Evolutionary conservation across 2,329 filamentous ascomycete genomes (phyloP).

Genomic region (Boeremia exigua): DNA sequence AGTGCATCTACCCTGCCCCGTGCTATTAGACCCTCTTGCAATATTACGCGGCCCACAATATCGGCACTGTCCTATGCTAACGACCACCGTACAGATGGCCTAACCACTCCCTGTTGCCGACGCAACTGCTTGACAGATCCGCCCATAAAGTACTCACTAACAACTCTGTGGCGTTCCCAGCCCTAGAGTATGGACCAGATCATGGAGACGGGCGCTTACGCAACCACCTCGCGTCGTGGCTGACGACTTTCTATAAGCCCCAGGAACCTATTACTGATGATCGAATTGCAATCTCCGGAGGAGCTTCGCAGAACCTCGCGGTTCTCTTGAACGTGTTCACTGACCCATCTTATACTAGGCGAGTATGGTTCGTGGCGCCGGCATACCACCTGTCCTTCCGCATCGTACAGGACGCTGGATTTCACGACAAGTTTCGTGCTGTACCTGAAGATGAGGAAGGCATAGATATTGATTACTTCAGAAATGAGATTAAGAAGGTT

Average conservation of each 20-base stretch:
- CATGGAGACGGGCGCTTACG: constrained; percentile 65
- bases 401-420: constrained; percentile 83
- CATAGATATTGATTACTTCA: constrained; percentile 70
- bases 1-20: constrained; percentile 12
- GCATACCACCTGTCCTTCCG: constrained; percentile 84
- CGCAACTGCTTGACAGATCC: constrained; percentile 65
- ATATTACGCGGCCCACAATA: constrained; percentile 24
- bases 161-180: constrained; percentile 64
- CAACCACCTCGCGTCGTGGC: constrained; percentile 71
- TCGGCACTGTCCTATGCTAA: constrained; percentile 19
- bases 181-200: constrained; percentile 82
- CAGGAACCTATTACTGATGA: constrained; percentile 55
- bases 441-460: constrained; percentile 81
- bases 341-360: constrained; percentile 75
- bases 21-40: constrained; percentile 13
- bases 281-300: constrained; percentile 81
- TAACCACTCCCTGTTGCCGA: constrained; percentile 68
- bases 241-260: constrained; percentile 66
- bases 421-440: constrained; percentile 68
- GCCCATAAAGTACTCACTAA: constrained; percentile 67
- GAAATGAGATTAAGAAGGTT: constrained; percentile 57
- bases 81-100: constrained; percentile 66
- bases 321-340: constrained; percentile 80
- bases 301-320: constrained; percentile 82
- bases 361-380: constrained; percentile 81